A percentile compares a stretch with the other conserved stretches of the same genome.
These are phyloP conservation scores for Penicillium desertorum DNA, from an alignment of 495 filamentous ascomycete genomes.

Conservation along the genomic window DNA sequence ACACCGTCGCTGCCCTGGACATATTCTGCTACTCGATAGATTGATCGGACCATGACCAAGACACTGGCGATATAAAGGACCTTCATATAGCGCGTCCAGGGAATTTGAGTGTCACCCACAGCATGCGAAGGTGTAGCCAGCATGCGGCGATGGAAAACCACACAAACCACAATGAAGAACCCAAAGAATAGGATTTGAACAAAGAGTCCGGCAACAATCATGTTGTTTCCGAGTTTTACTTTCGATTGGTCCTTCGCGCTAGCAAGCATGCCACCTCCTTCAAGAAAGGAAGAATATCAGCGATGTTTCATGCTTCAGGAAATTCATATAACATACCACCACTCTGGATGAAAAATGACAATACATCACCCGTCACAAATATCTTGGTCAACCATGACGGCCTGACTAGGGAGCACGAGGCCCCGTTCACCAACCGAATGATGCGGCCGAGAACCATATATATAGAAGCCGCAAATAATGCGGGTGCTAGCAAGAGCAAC, in stretches of 20 bases:
- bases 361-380: constrained; percentile 32
- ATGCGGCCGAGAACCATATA: constrained; percentile 57
- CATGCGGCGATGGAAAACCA: constrained; percentile 41
- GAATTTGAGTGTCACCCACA: constrained; percentile 12
- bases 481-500: constrained; percentile 31
- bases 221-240: constrained; percentile 38
- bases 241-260: constrained; percentile 23
- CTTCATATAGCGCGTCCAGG: constrained; percentile 50
- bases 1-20: constrained; percentile 52
- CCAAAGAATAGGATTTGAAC: constrained; percentile 47
- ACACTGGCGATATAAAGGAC: constrained; percentile 51
- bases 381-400: constrained; percentile 27
- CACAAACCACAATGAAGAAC: constrained; percentile 41
- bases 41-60: constrained; percentile 59
- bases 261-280: constrained; percentile 29
- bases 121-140: constrained; percentile 48
- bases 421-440: constrained; percentile 44
- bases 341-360: constrained; percentile 29
- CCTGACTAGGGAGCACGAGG: constrained; percentile 24
- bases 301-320: neutral
- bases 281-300: constrained; percentile 33
- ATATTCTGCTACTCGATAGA: constrained; percentile 65
- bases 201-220: constrained; percentile 47
- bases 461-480: constrained; percentile 51
- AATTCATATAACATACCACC: constrained; percentile 25